Evolutionary conservation across 108 stramenopile species (phyloP).

Genomic region (Stephanodiscus minutulus): DNA sequence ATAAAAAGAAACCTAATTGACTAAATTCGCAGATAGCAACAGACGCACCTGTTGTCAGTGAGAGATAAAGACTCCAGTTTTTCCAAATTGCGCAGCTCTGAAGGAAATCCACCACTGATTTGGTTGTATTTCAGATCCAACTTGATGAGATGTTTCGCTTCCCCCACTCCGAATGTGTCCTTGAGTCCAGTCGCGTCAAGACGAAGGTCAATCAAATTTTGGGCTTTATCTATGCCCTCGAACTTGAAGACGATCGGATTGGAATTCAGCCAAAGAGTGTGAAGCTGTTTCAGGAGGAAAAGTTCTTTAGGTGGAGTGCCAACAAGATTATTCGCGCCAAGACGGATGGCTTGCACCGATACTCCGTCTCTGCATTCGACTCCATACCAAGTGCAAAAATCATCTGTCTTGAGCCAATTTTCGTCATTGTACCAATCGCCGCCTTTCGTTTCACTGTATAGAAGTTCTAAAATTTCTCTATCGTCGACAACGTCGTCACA

Average conservation of each 20-base stretch:
- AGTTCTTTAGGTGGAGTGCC: constrained; percentile 77
- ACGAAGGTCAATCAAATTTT: constrained; percentile 62
- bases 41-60: constrained; percentile 51
- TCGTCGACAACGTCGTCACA: constrained; percentile 61
- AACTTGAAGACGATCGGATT: constrained; percentile 80
- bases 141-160: constrained; percentile 59
- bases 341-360: constrained; percentile 63
- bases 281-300: constrained; percentile 67
- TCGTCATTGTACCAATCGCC: constrained; percentile 53
- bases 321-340: constrained; percentile 76
- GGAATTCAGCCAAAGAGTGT: constrained; percentile 78
- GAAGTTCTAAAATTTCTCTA: constrained; percentile 57
- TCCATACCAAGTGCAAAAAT: constrained; percentile 81
- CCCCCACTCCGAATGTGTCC: constrained; percentile 68
- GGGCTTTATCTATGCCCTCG: constrained; percentile 74
- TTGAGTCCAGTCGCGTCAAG: constrained; percentile 76
- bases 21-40: neutral
- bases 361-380: constrained; percentile 65
- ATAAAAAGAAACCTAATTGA: constrained; percentile 1
- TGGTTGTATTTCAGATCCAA: constrained; percentile 84
- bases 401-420: constrained; percentile 66
- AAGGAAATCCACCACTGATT: constrained; percentile 62
- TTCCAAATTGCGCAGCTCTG: constrained; percentile 50
- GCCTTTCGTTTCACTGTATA: constrained; percentile 70
- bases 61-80: constrained; percentile 60